A percentile compares a stretch with the other conserved stretches of the same genome.
These are phyloP conservation scores for Paramecium caudatum DNA, from an alignment of 73 alveolate genomes.

Conservation along the genomic window DNA sequence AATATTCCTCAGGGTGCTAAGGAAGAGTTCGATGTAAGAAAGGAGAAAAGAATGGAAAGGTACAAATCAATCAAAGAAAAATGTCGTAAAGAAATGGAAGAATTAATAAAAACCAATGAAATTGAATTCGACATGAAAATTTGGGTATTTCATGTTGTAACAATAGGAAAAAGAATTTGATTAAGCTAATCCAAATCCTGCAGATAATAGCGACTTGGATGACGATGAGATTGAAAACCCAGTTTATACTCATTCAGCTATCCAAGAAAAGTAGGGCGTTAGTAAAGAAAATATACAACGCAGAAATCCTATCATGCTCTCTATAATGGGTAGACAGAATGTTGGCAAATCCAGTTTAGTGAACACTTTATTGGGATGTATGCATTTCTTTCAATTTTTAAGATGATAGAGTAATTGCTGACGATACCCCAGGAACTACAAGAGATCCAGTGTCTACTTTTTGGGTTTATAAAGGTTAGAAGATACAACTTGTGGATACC, in stretches of 20 bases:
- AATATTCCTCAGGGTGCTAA: slow-evolving; percentile 80
- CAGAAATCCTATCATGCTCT: slow-evolving; percentile 73
- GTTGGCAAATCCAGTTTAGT: slow-evolving; percentile 89
- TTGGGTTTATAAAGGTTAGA: slow-evolving; percentile 86
- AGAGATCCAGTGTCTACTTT: slow-evolving; percentile 85
- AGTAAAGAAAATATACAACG: slow-evolving; percentile 58
- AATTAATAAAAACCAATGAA: slow-evolving; percentile 59
- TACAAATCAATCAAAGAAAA: slow-evolving; percentile 72
- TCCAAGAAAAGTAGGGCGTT: slow-evolving; percentile 56
- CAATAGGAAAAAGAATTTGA: slow-evolving; percentile 85
- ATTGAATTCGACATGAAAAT: slow-evolving; percentile 77
- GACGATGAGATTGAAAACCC: slow-evolving; percentile 84
- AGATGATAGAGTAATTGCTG: slow-evolving; percentile 90
- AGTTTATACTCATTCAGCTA: slow-evolving; percentile 78
- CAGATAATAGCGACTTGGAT: slow-evolving; percentile 89
- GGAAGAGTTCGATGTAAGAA: slow-evolving; percentile 72
- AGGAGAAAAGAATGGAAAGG: slow-evolving; percentile 79
- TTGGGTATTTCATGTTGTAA: slow-evolving; percentile 52
- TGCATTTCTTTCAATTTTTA: not conserved
- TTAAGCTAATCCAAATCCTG: slow-evolving; percentile 85
- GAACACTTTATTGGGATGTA: slow-evolving; percentile 80
- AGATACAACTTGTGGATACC: slow-evolving; percentile 88
- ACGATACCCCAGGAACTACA: slow-evolving; percentile 91
- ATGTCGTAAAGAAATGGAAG: slow-evolving; percentile 81
- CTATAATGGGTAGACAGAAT: slow-evolving; percentile 88